Evolutionary conservation across 2,329 filamentous ascomycete genomes (phyloP), one percentile per base, ranked within the genome.

Genomic region (Fusarium humuli): DNA sequence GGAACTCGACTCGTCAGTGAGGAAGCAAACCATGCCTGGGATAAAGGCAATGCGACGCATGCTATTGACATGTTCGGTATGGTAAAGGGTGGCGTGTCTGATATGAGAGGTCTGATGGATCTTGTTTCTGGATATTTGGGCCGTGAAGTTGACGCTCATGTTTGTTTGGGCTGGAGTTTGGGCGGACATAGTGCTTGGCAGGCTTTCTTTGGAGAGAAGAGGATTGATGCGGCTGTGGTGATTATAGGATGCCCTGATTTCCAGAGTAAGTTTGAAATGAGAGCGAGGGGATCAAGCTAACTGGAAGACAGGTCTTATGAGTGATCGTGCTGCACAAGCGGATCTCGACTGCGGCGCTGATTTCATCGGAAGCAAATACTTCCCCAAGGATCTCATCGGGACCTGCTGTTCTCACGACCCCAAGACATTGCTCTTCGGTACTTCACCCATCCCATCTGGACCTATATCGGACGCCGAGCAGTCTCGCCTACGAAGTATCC

Each of bases 171-270:
- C 0, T 88, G 97, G 61, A 95, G 92, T 25, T 83, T 98, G 1
- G 96, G 96, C 8, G 96, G 93, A 0, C 96, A 98, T 79, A 89
- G 92, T 14, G 90, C 91, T 3, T 98, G 95, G 94, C 92, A 97
- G 77, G 86, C 90, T 29, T 81, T 97, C 62, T 87, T 98, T 47
- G 87, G 89, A 40, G 94, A 98, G 65, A 88, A 90, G 20, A 87
- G 94, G 69, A 87, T 98, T 58, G 90, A 86, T n/a, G 90, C 92
- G 0, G 94, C 88, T 2, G 89, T 97, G 10, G 85, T 92, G 5
- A 86, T 97, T 25, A 92, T 98, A 56, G 96, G 95, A 2, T 97
- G 94, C 79, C 94, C 94, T 1, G 95, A 99, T 80, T 97, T 93
- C 75, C 88, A 90, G 69, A 85, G 92, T 89, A 73, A 81, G 78